Evolutionary conservation across 2,329 filamentous ascomycete genomes (phyloP).

Genomic region (Mycosphaerella arachidis): DNA sequence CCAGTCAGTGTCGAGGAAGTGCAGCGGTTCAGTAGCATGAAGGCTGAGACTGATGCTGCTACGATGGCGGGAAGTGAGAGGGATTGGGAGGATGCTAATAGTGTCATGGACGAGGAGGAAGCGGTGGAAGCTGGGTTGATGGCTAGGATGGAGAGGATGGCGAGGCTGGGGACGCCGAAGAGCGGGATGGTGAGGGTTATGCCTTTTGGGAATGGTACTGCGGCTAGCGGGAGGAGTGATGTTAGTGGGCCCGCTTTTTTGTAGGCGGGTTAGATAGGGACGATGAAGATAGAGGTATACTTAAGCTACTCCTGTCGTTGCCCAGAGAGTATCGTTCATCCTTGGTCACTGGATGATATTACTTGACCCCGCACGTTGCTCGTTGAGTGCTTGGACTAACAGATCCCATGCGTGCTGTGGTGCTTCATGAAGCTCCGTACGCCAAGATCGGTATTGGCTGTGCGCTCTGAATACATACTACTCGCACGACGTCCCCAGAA

Average conservation of each 20-base stretch:
- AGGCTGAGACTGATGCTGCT: conserved; percentile 21
- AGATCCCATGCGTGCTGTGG: too few relatives aligned
- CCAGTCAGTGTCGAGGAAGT: conserved; percentile 26
- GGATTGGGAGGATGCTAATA: conserved; percentile 4
- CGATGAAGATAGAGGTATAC: neutral
- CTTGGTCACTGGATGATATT: too few relatives aligned
- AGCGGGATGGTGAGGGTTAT: neutral
- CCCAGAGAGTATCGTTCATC: too few relatives aligned
- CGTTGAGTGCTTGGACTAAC: too few relatives aligned
- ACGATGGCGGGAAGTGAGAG: conserved; percentile 20
- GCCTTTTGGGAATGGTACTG: conserved; percentile 1
- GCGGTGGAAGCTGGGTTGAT: conserved; percentile 1
- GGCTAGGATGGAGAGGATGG: neutral
- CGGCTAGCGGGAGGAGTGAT: conserved; percentile 5
- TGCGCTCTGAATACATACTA: too few relatives aligned
- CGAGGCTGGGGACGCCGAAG: neutral
- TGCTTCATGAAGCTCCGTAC: too few relatives aligned
- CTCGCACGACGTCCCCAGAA: neutral
- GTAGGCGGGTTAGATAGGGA: neutral
- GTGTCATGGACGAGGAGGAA: conserved; percentile 14
- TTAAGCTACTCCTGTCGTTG: neutral
- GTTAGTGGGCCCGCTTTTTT: conserved; percentile 8
- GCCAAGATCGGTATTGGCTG: too few relatives aligned
- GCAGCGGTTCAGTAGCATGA: conserved; percentile 28
- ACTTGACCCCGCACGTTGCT: too few relatives aligned